Base-by-base conservation (phyloP, 257 asterid genomes). In the Ocimum tenuiflorum region DNA sequence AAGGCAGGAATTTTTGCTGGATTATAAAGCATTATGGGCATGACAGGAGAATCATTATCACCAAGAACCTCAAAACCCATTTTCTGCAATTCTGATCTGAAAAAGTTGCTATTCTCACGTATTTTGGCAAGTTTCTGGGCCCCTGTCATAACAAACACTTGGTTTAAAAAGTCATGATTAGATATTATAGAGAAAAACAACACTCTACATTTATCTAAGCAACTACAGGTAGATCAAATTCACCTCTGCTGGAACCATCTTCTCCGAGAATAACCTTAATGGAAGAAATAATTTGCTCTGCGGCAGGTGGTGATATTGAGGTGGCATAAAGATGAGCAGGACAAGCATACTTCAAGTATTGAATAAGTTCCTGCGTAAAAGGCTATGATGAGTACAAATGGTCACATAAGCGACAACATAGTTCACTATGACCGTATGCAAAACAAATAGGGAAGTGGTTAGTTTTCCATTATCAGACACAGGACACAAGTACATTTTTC, bases 1-100 rank as follows among this genome's bases (percentile, higher is more conserved):
- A 92, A 92, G 8, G 99, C 96, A 66, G 97, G 99, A 70, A 92
- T 88, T 83, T 92, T 92, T 50, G 92, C 89, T 9, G 99, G 99
- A 73, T 89, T 92, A 58, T 92, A 92, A 71, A 92, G 89, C 97
- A 92, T 92, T 67, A 92, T 83, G 68, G 99, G 99, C 97, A 92
- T 92, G 36, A 92, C 95, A 56, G 99, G 97, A 53, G 99, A 92
- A 69, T 92, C 99, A 60, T 92, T 86, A 83, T 89, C 99, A 52
- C 99, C 99, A 59, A 92, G 79, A 75, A 92, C 99, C 80, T 92
- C 99, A 71, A 92, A 92, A 50, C 99, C 99, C 97, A 87, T 92
- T 83, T 92, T 92, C 76, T 89, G 94, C 79, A 92, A 64, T 70
- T 92, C 96, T 1, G 95, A 83, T 59, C 99, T 75, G 89, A 86